Conservation (phyloP, 163 green algal genomes). For the Scenedesmus sp. region DNA sequence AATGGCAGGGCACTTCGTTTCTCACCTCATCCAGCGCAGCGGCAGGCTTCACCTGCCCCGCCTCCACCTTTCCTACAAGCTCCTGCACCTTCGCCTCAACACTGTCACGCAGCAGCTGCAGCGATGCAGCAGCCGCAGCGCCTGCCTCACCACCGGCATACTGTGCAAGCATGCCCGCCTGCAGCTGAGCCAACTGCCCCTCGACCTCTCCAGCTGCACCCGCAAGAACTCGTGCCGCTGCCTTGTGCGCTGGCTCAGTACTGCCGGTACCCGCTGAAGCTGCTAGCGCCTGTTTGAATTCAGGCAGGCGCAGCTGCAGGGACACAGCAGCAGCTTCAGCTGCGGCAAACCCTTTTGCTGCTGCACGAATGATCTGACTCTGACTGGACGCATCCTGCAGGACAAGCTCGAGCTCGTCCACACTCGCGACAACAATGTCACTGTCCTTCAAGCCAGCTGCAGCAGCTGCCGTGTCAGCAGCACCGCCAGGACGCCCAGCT, state of each 20-base stretch:
- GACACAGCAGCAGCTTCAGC: background rate
- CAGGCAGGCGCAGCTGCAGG: background rate
- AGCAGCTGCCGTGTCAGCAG: background rate
- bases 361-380: background rate
- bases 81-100: background rate
- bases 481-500: background rate
- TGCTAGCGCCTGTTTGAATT: constrained; percentile 1
- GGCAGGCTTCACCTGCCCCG: background rate
- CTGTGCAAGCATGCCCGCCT: background rate
- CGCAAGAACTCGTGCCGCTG: background rate
- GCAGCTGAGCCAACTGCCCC: background rate
- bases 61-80: constrained; percentile 2
- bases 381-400: background rate
- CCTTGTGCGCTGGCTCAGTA: background rate
- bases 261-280: background rate
- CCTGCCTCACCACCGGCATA: background rate
- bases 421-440: background rate
- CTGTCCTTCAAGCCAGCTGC: background rate
- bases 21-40: constrained; percentile 24
- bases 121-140: background rate
- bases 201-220: background rate
- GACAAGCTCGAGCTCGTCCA: background rate
- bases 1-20: background rate
- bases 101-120: background rate
- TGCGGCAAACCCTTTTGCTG: constrained; percentile 4